These are phyloP conservation scores for Oxyria digyna DNA, from an alignment of 148 eudicot species.

Conservation along the genomic window DNA sequence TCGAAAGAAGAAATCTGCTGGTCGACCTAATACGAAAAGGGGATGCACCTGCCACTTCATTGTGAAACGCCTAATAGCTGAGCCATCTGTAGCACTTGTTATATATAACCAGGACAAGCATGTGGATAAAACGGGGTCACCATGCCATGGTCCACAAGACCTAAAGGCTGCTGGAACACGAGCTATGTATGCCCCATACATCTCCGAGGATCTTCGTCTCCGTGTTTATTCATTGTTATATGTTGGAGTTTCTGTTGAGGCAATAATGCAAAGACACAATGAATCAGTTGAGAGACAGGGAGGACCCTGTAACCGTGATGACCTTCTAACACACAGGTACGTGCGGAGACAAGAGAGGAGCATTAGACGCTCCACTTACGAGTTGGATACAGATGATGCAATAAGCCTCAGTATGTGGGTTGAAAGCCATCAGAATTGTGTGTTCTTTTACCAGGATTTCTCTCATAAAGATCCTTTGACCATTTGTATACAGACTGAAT, in stretches of 20 bases:
- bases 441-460: slow-evolving; percentile 75
- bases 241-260: slow-evolving; percentile 92
- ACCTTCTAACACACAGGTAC: slow-evolving; percentile 80
- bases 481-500: slow-evolving; percentile 84
- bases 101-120: slow-evolving; percentile 87
- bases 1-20: slow-evolving; percentile 66
- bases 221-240: slow-evolving; percentile 66
- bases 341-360: slow-evolving; percentile 89
- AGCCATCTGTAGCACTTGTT: slow-evolving; percentile 74
- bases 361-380: slow-evolving; percentile 60
- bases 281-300: slow-evolving; percentile 88
- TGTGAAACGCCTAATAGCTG: slow-evolving; percentile 79
- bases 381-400: slow-evolving; percentile 74
- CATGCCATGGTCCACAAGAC: slow-evolving; percentile 94
- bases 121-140: slow-evolving; percentile 66
- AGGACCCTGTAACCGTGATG: slow-evolving; percentile 83
- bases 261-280: slow-evolving; percentile 91
- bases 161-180: slow-evolving; percentile 76
- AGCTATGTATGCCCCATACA: slow-evolving; percentile 94
- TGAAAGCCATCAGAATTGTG: slow-evolving; percentile 52
- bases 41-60: slow-evolving; percentile 95
- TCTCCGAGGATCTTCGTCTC: slow-evolving; percentile 87
- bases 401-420: slow-evolving; percentile 81
- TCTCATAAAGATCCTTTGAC: slow-evolving; percentile 60
- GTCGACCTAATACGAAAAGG: slow-evolving; percentile 91